Percentiles rank a stretch among this genome's conserved stretches.
These are phyloP conservation scores for Helichrysum umbraculigerum DNA, from an alignment of 129 eudicot genomes.

Conservation along the genomic window DNA sequence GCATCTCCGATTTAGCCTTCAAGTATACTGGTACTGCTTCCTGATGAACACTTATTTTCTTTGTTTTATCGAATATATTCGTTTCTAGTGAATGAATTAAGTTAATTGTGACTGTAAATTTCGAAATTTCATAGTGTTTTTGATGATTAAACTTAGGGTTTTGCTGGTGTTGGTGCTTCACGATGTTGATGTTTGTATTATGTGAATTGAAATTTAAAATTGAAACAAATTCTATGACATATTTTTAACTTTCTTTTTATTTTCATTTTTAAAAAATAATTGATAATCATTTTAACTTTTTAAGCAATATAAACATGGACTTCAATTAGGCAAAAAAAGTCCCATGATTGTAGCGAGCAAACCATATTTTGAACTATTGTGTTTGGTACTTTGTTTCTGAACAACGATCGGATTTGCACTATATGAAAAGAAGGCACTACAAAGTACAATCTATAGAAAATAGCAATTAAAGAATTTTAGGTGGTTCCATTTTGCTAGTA, in stretches of 20 bases:
- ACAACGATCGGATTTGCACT: background rate
- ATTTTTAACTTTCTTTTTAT: no score
- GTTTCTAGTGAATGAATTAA: background rate
- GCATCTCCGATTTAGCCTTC: constrained; percentile 89
- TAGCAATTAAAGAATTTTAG: background rate
- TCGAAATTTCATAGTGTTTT: no score
- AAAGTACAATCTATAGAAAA: background rate
- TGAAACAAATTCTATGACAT: no score
- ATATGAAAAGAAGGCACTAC: background rate
- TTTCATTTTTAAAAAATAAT: background rate
- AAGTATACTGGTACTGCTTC: constrained; percentile 61
- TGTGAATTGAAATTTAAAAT: background rate
- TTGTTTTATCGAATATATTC: background rate
- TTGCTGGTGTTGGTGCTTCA: constrained; percentile 1
- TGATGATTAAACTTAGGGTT: background rate
- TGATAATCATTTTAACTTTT: background rate
- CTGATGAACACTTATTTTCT: background rate
- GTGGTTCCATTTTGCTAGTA: background rate
- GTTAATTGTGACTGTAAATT: background rate
- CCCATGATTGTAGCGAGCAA: background rate
- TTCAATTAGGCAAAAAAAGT: background rate
- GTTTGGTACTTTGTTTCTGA: background rate
- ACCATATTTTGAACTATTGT: background rate
- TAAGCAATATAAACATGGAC: background rate
- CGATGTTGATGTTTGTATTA: constrained; percentile 14